A percentile compares a stretch with the other conserved stretches of the same genome.
Evolutionary conservation across 2,329 filamentous ascomycete species (phyloP).

Genomic region (Xylaria sp.): DNA sequence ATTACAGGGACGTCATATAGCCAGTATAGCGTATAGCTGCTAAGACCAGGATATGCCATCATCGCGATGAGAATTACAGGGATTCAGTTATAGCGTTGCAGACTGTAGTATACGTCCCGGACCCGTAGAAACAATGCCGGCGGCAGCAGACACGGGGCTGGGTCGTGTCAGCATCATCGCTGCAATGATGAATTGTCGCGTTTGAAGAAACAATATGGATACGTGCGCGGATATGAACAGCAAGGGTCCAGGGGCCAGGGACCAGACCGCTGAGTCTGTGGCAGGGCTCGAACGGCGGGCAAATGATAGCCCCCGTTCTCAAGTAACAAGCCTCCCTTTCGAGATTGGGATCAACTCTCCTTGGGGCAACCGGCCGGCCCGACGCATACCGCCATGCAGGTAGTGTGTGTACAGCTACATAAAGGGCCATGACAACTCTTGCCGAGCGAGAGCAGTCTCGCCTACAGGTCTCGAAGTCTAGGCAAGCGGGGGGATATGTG

Average conservation of each 20-base stretch:
- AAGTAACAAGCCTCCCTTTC: background rate
- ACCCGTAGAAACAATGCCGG: constrained; percentile 14
- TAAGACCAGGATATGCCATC: constrained; percentile 10
- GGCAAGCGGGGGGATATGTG: constrained; percentile 23
- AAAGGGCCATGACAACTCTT: constrained; percentile 1
- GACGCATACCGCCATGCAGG: constrained; percentile 24
- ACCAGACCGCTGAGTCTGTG: background rate
- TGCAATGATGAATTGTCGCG: background rate
- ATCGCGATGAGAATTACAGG: constrained; percentile 20
- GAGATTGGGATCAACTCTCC: constrained; percentile 32
- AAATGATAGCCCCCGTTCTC: background rate
- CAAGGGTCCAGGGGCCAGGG: background rate
- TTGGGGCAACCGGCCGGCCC: constrained; percentile 26
- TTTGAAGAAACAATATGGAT: background rate
- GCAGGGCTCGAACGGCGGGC: background rate
- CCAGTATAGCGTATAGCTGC: background rate
- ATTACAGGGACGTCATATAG: background rate
- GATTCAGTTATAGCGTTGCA: constrained; percentile 3
- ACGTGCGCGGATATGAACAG: background rate
- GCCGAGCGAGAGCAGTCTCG: constrained; percentile 14
- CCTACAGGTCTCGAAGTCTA: constrained; percentile 1
- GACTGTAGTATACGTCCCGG: background rate
- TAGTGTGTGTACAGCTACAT: background rate
- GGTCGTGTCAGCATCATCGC: constrained; percentile 5
- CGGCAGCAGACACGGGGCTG: background rate